Conservation (phyloP, 768 basidiomycete species). For the Clitopilus hobsonii region DNA sequence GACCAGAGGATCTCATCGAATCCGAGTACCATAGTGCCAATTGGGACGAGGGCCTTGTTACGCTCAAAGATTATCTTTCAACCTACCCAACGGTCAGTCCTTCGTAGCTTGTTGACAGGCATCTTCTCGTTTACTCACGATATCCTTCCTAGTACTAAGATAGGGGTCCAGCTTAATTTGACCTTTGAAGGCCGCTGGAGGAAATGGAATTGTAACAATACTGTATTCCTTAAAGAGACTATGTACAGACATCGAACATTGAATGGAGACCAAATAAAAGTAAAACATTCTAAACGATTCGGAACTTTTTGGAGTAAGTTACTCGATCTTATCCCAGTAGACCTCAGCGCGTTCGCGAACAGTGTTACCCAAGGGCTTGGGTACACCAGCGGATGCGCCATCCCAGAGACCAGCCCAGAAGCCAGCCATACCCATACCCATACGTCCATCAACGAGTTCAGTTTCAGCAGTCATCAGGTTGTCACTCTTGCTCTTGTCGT, state of each 20-base stretch:
- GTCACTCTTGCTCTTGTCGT: background rate
- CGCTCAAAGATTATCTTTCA: background rate
- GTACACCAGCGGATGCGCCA: conserved; percentile 9
- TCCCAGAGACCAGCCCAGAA: conserved; percentile 8
- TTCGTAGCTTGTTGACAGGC: too few relatives aligned
- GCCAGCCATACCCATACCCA: conserved; percentile 11
- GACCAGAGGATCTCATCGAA: background rate
- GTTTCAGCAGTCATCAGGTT: conserved; percentile 12
- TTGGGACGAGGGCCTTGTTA: background rate
- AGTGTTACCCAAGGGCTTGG: conserved; percentile 5
- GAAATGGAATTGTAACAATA: too few relatives aligned
- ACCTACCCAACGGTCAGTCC: too few relatives aligned
- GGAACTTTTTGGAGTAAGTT: too few relatives aligned
- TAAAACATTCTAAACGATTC: too few relatives aligned
- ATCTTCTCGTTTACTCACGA: too few relatives aligned
- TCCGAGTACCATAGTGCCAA: background rate
- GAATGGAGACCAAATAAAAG: too few relatives aligned
- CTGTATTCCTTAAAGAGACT: too few relatives aligned
- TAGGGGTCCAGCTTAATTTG: too few relatives aligned
- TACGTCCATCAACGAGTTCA: conserved; percentile 2
- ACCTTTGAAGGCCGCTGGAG: too few relatives aligned
- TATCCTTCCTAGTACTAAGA: too few relatives aligned
- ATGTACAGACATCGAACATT: too few relatives aligned
- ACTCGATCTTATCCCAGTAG: conserved; percentile 1
- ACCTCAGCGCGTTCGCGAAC: conserved; percentile 10